Percentiles rank a stretch among this genome's conserved stretches.
phyloP scores from a whole-genome alignment of 2,329 filamentous ascomycete genomes.

The Fusarium sp. region DNA sequence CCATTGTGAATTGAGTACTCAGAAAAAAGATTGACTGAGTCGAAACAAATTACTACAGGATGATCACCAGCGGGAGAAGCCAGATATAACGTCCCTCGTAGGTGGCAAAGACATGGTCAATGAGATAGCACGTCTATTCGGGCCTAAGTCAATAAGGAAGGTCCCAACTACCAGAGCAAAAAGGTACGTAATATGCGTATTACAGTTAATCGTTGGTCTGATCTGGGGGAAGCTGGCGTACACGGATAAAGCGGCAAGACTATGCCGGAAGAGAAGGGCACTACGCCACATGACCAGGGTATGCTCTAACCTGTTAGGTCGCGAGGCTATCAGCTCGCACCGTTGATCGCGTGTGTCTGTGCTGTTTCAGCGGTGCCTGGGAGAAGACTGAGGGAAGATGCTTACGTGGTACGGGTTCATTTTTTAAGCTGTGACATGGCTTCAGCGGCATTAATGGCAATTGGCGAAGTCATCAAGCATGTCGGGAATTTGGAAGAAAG shows the following conservation, averaged over 20 bases:
- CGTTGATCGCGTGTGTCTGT: constrained; percentile 14
- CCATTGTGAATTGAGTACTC: constrained; percentile 22
- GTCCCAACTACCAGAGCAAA: constrained; percentile 15
- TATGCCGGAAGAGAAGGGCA: constrained; percentile 29
- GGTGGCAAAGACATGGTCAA: constrained; percentile 6
- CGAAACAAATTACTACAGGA: background rate
- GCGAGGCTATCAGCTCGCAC: background rate
- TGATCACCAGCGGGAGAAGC: constrained; percentile 4
- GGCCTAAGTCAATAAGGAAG: constrained; percentile 33
- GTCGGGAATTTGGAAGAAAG: background rate
- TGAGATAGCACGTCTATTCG: background rate
- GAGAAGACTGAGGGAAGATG: background rate
- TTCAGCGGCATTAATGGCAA: background rate
- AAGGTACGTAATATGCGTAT: constrained; percentile 21
- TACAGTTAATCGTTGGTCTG: constrained; percentile 13
- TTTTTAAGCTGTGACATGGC: background rate
- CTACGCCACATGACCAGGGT: constrained; percentile 2
- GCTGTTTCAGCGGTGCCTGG: background rate
- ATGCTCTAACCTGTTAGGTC: constrained; percentile 11
- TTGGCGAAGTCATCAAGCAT: background rate
- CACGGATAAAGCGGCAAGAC: constrained; percentile 35
- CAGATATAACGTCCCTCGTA: constrained; percentile 12
- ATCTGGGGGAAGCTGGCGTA: constrained; percentile 2
- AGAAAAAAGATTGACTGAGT: background rate
- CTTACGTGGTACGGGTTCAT: background rate